Percentiles rank a stretch among this genome's conserved stretches.
These are phyloP conservation scores for Fraxinus sp. DNA, from an alignment of 305 asterid genomes.

Conservation along the genomic window DNA sequence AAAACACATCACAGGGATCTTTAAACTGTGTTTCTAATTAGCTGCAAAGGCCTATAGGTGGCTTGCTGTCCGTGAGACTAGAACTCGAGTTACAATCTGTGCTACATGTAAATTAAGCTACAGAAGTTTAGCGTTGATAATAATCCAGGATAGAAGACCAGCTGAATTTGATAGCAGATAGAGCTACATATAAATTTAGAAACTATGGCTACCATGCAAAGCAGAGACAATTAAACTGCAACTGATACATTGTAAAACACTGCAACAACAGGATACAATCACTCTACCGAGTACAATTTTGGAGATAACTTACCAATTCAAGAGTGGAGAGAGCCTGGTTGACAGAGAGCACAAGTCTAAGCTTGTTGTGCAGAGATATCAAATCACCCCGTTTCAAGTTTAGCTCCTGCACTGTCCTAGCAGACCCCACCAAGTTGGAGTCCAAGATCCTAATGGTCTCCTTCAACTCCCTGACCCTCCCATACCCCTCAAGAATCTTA, in stretches of 20 bases:
- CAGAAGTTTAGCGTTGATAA: not conserved
- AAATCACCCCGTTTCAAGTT: slow-evolving; percentile 66
- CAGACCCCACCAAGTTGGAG: slow-evolving; percentile 82
- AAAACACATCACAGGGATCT: not conserved
- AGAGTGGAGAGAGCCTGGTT: slow-evolving; percentile 94
- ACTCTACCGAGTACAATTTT: not conserved
- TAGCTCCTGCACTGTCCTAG: slow-evolving; percentile 78
- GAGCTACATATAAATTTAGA: not conserved
- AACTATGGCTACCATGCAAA: not conserved
- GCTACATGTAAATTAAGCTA: not conserved
- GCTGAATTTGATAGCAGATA: not conserved
- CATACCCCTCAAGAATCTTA: slow-evolving; percentile 80
- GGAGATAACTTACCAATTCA: slow-evolving; percentile 57
- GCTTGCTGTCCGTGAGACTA: not conserved
- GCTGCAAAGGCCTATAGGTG: not conserved
- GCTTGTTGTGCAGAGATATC: slow-evolving; percentile 73
- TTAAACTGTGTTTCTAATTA: not conserved
- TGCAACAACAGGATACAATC: not conserved
- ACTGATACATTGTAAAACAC: not conserved
- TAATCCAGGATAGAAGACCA: not conserved
- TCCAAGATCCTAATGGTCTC: slow-evolving; percentile 86
- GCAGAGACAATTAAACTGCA: not conserved
- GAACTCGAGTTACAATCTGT: not conserved
- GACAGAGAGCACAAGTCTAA: slow-evolving; percentile 86
- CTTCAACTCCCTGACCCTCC: slow-evolving; percentile 84